These are phyloP conservation scores for Calonectria multiphialidica DNA, from an alignment of 2,329 filamentous ascomycete genomes.

Conservation along the genomic window DNA sequence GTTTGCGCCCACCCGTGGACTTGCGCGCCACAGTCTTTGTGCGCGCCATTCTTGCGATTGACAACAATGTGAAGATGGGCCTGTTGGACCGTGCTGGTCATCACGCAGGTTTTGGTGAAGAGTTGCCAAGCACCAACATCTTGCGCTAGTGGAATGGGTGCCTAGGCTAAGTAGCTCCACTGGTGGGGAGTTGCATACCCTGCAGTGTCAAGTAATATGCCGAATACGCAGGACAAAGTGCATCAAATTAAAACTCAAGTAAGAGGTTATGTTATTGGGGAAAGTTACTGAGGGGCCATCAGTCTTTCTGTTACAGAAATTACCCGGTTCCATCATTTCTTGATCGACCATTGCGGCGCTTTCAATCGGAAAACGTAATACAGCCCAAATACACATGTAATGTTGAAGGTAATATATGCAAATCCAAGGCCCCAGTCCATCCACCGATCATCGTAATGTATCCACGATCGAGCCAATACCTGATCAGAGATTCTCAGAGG, in stretches of 20 bases:
- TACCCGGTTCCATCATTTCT: too few relatives aligned
- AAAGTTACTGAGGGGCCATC: too few relatives aligned
- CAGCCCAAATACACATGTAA: slow-evolving; percentile 25
- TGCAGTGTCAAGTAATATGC: too few relatives aligned
- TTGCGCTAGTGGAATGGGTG: background rate
- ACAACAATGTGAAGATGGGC: background rate
- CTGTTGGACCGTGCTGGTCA: too few relatives aligned
- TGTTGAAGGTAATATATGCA: slow-evolving; percentile 34
- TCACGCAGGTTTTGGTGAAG: background rate
- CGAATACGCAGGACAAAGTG: too few relatives aligned
- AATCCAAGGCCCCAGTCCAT: slow-evolving; percentile 33
- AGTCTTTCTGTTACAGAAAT: too few relatives aligned
- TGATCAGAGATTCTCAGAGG: slow-evolving; percentile 27
- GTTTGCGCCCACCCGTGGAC: background rate
- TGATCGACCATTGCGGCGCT: background rate
- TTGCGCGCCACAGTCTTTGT: background rate
- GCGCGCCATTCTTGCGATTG: background rate
- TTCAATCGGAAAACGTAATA: slow-evolving; percentile 32
- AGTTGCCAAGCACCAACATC: background rate
- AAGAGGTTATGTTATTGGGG: too few relatives aligned
- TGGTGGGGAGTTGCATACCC: too few relatives aligned
- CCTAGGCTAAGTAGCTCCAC: background rate
- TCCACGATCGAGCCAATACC: slow-evolving; percentile 30
- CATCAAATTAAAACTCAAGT: too few relatives aligned
- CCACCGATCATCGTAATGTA: slow-evolving; percentile 34